Conservation (phyloP, 495 filamentous ascomycete species). For the Poronia punctata region DNA sequence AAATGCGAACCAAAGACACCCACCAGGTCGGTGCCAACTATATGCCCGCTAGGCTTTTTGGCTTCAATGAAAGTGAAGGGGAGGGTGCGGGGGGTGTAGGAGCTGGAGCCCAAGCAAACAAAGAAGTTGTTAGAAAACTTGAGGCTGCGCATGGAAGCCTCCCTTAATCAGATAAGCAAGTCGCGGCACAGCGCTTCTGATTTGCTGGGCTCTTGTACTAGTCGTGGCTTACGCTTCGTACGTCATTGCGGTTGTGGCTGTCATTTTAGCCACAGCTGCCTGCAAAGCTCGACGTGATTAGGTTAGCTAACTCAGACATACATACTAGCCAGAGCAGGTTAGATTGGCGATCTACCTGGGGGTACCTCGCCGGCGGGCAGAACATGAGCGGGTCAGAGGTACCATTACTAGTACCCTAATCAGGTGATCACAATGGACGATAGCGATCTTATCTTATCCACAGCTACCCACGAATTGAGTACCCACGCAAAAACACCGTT, state of each 20-base stretch:
- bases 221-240: conserved; percentile 7
- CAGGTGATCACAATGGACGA: conserved; percentile 21
- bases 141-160: conserved; percentile 11
- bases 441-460: conserved; percentile 13
- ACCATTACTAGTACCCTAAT: conserved; percentile 26
- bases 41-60: no score
- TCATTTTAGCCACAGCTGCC: no score
- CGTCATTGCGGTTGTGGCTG: no score
- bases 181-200: conserved; percentile 11
- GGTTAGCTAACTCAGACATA: no score
- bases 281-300: no score
- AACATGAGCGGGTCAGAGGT: no score
- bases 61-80: background rate
- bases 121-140: conserved; percentile 8
- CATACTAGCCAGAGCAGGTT: no score
- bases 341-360: no score
- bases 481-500: conserved; percentile 2
- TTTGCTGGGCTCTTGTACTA: background rate
- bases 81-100: conserved; percentile 7
- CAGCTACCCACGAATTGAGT: conserved; percentile 12
- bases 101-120: conserved; percentile 6
- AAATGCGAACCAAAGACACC: background rate
- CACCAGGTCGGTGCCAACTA: no score
- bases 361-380: no score
- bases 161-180: conserved; percentile 9